Evolutionary conservation across 148 eudicot genomes (phyloP), one percentile per base, ranked within the genome.

Genomic region (Simmondsia chinensis): DNA sequence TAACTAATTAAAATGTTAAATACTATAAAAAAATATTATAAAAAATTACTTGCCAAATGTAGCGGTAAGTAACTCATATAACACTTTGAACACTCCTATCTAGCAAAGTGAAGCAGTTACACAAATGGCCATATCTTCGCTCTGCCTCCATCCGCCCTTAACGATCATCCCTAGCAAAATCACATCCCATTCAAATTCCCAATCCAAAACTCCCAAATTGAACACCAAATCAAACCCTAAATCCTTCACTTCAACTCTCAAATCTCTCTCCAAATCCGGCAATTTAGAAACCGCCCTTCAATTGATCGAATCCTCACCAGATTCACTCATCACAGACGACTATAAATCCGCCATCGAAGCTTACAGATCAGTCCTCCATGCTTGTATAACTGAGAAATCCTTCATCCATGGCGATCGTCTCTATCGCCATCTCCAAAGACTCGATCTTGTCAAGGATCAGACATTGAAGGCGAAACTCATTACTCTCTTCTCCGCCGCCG

Each of bases 401-500:
- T 17, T 73, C 1, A 22, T 34, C 18, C 72, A 55, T 20, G 68
- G 74, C n/a, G 54, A 60, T 40, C 41, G 51, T 33, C 54, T 73
- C 4, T 61, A 73, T 53, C 55, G 17, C 24, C 68, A 68, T 15
- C 61, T 68, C 34, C 73, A 41, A 7, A 34, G 52, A 5, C 53
- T 61, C 20, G 33, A 38, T 6, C 18, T 48, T 28, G n/a, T n/a
- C n/a, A n/a, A n/a, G n/a, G n/a, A n/a, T n/a, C 69, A 61, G 35
- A 48, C 42, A 4, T 29, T 66, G 33, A 61, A 26, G 14, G 54
- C 64, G 38, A 71, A 65, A 47, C 34, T 71, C 30, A 64, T 68
- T 9, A 73, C 79, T 8, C 66, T 73, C 38, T 68, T 63, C 51
- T 59, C 73, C 1, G 63, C 52, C 26, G 67, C 63, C 18, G 55